Conservation (phyloP, 2,329 filamentous ascomycete species). For the Fusarium coicis region DNA sequence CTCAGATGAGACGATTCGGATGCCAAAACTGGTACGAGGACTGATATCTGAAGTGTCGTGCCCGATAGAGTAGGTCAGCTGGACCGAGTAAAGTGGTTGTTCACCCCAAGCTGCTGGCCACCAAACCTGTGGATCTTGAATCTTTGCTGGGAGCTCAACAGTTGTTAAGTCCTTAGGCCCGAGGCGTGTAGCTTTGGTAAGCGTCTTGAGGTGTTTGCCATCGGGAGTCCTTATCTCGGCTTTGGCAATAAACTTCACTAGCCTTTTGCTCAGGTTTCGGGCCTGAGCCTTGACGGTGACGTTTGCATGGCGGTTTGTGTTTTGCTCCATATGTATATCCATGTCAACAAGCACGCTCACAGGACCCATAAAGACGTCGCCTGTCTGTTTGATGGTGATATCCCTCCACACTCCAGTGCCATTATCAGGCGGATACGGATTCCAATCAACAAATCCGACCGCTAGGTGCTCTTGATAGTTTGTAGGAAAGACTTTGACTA, state of each 20-base stretch:
- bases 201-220: background rate
- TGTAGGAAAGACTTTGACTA: background rate
- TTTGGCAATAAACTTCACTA: background rate
- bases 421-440: background rate
- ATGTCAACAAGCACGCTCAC: background rate
- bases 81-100: background rate
- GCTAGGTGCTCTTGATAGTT: background rate
- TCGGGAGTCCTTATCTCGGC: background rate
- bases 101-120: background rate
- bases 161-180: background rate
- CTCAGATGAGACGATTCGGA: background rate
- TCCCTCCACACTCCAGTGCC: background rate
- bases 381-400: background rate
- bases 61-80: background rate
- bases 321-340: accelerated
- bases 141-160: background rate
- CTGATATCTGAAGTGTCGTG: background rate
- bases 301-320: background rate
- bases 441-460: background rate
- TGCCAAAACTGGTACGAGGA: background rate
- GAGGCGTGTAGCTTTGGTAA: background rate
- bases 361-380: background rate
- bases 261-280: background rate
- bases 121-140: background rate
- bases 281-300: background rate